phyloP scores from a whole-genome alignment of 2,329 filamentous ascomycete genomes.

The Claviceps quebecensis region DNA sequence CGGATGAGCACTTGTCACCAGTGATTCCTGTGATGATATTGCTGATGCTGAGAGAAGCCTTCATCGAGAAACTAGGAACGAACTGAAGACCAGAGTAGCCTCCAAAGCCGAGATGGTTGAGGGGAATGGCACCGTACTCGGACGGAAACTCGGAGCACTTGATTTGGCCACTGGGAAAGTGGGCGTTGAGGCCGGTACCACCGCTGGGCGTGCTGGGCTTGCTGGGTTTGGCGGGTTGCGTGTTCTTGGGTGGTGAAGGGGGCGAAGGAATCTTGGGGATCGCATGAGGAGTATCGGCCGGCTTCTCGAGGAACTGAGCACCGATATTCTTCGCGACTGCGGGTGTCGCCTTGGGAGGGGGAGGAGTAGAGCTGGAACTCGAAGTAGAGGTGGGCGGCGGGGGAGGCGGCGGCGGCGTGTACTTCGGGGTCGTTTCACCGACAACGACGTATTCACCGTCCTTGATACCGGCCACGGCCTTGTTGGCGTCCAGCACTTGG shows the following conservation, averaged over 20 bases:
- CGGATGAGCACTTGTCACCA: constrained; percentile 45
- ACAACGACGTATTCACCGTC: constrained; percentile 57
- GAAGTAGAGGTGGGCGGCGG: constrained; percentile 5
- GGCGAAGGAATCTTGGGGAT: constrained; percentile 6
- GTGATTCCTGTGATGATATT: constrained; percentile 50
- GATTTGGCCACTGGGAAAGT: constrained; percentile 65
- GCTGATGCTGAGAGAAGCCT: constrained; percentile 37
- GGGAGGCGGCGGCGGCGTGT: constrained; percentile 27
- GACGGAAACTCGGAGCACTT: constrained; percentile 63
- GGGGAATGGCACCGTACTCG: constrained; percentile 61
- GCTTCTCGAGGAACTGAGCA: constrained; percentile 6
- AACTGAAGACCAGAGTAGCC: constrained; percentile 75
- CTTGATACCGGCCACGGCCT: constrained; percentile 58
- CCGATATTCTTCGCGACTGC: background rate
- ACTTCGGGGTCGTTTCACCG: constrained; percentile 42
- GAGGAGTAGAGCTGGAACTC: constrained; percentile 19
- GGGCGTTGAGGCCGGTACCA: constrained; percentile 38
- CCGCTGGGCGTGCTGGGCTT: background rate
- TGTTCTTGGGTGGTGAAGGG: constrained; percentile 11
- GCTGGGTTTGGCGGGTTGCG: constrained; percentile 10
- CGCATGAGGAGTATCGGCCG: constrained; percentile 4
- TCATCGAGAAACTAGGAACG: constrained; percentile 34
- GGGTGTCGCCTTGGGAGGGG: constrained; percentile 17
- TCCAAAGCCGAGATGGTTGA: constrained; percentile 53
- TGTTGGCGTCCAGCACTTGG: constrained; percentile 40